Percentiles rank a stretch among this genome's conserved stretches.
These are phyloP conservation scores for Macroventuria anomochaeta DNA, from an alignment of 2,329 filamentous ascomycete genomes.

Conservation along the genomic window DNA sequence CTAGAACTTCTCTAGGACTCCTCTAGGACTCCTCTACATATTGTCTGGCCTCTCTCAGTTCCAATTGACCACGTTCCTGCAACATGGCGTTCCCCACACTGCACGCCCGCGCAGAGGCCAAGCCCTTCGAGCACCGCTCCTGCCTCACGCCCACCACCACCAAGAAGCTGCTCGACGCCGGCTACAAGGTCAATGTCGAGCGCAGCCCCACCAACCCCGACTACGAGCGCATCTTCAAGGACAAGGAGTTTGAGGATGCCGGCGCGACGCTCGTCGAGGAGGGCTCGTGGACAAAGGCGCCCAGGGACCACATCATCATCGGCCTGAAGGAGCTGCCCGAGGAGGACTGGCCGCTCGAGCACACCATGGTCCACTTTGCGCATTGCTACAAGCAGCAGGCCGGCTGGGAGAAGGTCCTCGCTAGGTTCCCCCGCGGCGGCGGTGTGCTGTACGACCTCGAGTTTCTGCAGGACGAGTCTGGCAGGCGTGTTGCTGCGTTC, in stretches of 20 bases:
- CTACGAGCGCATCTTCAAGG: conserved; percentile 51
- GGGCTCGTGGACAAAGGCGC: conserved; percentile 48
- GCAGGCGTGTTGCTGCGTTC: conserved; percentile 74
- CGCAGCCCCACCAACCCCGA: conserved; percentile 48
- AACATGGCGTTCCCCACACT: conserved; percentile 48
- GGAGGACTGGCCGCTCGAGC: conserved; percentile 47
- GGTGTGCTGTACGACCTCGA: conserved; percentile 85
- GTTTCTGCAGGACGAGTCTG: conserved; percentile 77
- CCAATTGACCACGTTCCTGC: conserved; percentile 20
- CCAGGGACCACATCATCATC: conserved; percentile 50
- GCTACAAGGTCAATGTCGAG: conserved; percentile 51
- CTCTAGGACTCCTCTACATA: too few species aligned
- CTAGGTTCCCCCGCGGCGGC: conserved; percentile 76
- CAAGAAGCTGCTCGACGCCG: conserved; percentile 50
- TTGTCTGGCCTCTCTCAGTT: too few species aligned
- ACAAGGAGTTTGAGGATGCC: conserved; percentile 48
- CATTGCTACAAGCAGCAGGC: conserved; percentile 54
- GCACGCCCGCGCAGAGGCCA: conserved; percentile 52
- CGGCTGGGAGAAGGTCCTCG: conserved; percentile 77
- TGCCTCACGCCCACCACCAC: conserved; percentile 50
- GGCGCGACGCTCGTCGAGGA: conserved; percentile 49
- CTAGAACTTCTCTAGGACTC: too few species aligned
- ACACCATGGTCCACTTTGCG: conserved; percentile 52
- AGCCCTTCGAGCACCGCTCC: conserved; percentile 51
- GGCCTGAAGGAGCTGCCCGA: conserved; percentile 53